Conservation (phyloP, 768 basidiomycete genomes). For the Mycena crocata region DNA sequence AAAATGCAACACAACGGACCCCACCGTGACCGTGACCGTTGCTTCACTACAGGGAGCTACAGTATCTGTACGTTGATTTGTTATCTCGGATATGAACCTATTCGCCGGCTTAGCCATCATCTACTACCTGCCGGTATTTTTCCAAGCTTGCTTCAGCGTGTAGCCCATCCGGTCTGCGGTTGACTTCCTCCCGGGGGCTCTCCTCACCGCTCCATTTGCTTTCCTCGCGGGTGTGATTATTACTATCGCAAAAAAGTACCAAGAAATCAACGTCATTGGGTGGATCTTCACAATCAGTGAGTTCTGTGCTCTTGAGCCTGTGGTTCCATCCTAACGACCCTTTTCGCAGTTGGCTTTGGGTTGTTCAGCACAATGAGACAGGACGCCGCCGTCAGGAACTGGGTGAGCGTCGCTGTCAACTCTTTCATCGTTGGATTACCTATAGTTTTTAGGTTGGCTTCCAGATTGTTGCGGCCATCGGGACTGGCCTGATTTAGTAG, state of each 20-base stretch:
- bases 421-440: no score
- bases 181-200: slow-evolving; percentile 45
- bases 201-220: slow-evolving; percentile 50
- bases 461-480: slow-evolving; percentile 34
- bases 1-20: no score
- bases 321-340: no score
- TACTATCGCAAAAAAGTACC: slow-evolving; percentile 45
- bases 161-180: slow-evolving; percentile 51
- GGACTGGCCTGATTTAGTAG: slow-evolving; percentile 11
- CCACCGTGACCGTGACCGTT: no score
- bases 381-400: slow-evolving; percentile 30
- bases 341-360: slow-evolving; percentile 54
- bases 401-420: no score
- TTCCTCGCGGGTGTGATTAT: slow-evolving; percentile 49
- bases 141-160: slow-evolving; percentile 54
- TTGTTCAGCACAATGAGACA: slow-evolving; percentile 40
- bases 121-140: slow-evolving; percentile 44
- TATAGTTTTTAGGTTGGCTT: no score
- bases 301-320: no score
- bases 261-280: slow-evolving; percentile 44
- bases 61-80: slow-evolving; percentile 27
- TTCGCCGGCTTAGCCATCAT: neutral
- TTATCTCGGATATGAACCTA: slow-evolving; percentile 49
- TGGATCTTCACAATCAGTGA: slow-evolving; percentile 52
- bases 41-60: no score